phyloP scores from a whole-genome alignment of 2,329 filamentous ascomycete species.

The Aspergillus quadricinctus region DNA sequence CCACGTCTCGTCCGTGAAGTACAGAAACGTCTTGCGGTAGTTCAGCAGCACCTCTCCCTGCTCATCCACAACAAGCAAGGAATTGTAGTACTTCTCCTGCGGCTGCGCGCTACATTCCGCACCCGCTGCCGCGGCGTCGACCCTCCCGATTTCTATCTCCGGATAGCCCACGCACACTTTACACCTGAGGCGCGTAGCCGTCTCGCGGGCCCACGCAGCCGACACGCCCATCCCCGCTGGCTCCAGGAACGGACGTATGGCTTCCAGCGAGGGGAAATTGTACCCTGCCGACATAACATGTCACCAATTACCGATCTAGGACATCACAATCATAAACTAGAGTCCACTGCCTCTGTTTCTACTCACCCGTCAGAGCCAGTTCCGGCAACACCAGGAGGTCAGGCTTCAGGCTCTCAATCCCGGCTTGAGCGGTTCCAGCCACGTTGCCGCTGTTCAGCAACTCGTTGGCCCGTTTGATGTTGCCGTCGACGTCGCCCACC shows the following conservation, averaged over 20 bases:
- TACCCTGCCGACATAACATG: slow-evolving; percentile 45
- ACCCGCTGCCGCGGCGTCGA: background rate
- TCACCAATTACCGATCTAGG: background rate
- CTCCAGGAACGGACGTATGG: slow-evolving; percentile 57
- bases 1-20: slow-evolving; percentile 65
- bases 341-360: background rate
- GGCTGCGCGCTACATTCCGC: background rate
- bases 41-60: slow-evolving; percentile 52
- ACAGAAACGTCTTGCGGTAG: slow-evolving; percentile 62
- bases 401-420: slow-evolving; percentile 29
- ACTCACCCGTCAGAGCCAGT: slow-evolving; percentile 56
- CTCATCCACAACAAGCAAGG: slow-evolving; percentile 54
- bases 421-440: slow-evolving; percentile 4
- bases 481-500: slow-evolving; percentile 42
- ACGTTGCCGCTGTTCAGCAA: slow-evolving; percentile 36
- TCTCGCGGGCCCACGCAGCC: slow-evolving; percentile 55
- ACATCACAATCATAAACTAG: background rate
- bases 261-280: slow-evolving; percentile 56
- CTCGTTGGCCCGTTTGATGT: slow-evolving; percentile 42
- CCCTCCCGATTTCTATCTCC: slow-evolving; percentile 37
- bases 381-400: slow-evolving; percentile 61
- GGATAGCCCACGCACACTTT: slow-evolving; percentile 63
- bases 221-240: slow-evolving; percentile 52
- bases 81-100: slow-evolving; percentile 51
- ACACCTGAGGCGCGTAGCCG: slow-evolving; percentile 52